phyloP scores from a whole-genome alignment of 768 basidiomycete genomes.

The Phylloporus sp. region DNA sequence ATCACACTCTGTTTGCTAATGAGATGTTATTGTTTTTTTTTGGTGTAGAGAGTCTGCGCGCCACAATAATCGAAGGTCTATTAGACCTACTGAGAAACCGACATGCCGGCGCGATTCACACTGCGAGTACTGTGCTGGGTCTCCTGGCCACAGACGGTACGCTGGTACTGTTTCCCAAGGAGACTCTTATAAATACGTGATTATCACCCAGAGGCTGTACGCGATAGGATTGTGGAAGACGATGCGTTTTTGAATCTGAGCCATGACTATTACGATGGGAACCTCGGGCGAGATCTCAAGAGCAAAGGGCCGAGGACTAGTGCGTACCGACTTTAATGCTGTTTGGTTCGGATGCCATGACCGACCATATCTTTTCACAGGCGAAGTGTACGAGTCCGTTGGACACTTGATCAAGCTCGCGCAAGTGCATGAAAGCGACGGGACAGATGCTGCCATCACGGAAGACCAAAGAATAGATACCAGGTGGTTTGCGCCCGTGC shows the following conservation, averaged over 20 bases:
- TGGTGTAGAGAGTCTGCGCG: constrained; percentile 12
- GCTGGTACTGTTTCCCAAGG: neutral
- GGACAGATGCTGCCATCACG: neutral
- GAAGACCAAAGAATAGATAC: neutral
- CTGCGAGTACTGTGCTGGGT: constrained; percentile 12
- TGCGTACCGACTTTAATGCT: neutral
- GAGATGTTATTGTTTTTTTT: neutral
- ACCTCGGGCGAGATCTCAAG: constrained; percentile 13
- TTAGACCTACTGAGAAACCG: constrained; percentile 16
- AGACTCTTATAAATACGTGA: neutral
- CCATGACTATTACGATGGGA: constrained; percentile 15
- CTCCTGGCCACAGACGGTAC: constrained; percentile 14
- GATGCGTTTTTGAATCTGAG: constrained; percentile 18
- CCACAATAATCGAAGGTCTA: constrained; percentile 8
- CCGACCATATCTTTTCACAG: constrained; percentile 6
- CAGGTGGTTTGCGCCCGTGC: constrained; percentile 7
- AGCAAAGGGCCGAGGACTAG: constrained; percentile 9
- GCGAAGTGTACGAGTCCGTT: constrained; percentile 22
- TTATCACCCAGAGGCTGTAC: constrained; percentile 9
- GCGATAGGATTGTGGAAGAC: constrained; percentile 11
- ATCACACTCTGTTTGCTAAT: neutral
- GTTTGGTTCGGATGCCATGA: neutral
- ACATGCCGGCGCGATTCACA: constrained; percentile 14
- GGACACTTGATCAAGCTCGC: constrained; percentile 20
- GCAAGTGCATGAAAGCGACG: constrained; percentile 9